Conservation (phyloP, 306 rosid species). For the Corylus avellana region DNA sequence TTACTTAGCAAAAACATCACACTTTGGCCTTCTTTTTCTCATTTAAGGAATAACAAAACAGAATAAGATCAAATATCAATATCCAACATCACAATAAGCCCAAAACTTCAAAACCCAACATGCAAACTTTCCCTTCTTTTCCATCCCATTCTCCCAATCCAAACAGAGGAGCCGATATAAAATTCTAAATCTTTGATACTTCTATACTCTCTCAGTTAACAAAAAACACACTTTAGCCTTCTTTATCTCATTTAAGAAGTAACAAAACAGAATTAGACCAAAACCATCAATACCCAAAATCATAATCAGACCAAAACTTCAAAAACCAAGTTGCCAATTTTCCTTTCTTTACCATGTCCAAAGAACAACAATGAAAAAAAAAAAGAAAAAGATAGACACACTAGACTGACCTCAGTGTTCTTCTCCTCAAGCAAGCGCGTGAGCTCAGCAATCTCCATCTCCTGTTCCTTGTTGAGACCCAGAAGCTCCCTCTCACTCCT, state of each 20-base stretch:
- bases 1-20: neutral
- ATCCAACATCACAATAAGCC: neutral
- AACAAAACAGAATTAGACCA: neutral
- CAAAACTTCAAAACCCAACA: neutral
- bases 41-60: neutral
- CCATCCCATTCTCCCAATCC: neutral
- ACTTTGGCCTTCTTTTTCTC: neutral
- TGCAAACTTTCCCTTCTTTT: neutral
- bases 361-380: no score
- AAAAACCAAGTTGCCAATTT: neutral
- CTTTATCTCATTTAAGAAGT: neutral
- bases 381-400: neutral
- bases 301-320: neutral
- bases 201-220: neutral
- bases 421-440: slow-evolving; percentile 60
- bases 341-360: neutral
- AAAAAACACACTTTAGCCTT: neutral
- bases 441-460: slow-evolving; percentile 55
- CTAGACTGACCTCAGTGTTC: slow-evolving; percentile 65
- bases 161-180: neutral
- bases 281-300: neutral
- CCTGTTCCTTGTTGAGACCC: slow-evolving; percentile 64
- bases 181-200: neutral
- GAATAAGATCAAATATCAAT: neutral
- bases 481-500: slow-evolving; percentile 96